A percentile compares a stretch with the other conserved stretches of the same genome.
Evolutionary conservation across 495 filamentous ascomycete genomes (phyloP).

Genomic region (Podospora sp.): DNA sequence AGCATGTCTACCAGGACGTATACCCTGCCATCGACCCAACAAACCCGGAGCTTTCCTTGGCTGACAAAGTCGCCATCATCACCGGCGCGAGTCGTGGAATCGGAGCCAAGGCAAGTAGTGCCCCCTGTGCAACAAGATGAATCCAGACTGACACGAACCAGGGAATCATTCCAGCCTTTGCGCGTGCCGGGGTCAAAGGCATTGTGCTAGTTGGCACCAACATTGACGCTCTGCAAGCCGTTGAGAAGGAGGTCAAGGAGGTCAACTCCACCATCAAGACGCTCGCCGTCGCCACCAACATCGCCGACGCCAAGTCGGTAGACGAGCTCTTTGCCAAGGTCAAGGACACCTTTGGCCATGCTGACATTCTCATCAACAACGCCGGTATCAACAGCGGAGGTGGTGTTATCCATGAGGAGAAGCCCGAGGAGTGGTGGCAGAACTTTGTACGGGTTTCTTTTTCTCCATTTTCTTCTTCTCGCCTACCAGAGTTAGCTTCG

Average conservation of each 20-base stretch:
- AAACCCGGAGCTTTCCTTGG: constrained; percentile 17
- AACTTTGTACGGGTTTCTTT: constrained; percentile 34
- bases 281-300: constrained; percentile 35
- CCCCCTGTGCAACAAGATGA: not conserved
- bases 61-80: constrained; percentile 48
- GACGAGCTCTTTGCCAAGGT: constrained; percentile 40
- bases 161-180: constrained; percentile 47
- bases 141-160: constrained; percentile 11
- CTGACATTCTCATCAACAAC: constrained; percentile 52
- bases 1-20: constrained; percentile 44
- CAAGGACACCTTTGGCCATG: constrained; percentile 39
- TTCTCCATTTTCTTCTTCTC: not conserved
- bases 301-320: constrained; percentile 37
- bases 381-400: constrained; percentile 35
- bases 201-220: constrained; percentile 48
- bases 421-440: constrained; percentile 42
- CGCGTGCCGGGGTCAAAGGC: constrained; percentile 41
- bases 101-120: constrained; percentile 31
- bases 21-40: constrained; percentile 48
- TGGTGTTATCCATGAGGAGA: constrained; percentile 26
- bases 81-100: constrained; percentile 52
- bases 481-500: not conserved
- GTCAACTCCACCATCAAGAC: constrained; percentile 38
- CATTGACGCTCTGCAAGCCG: constrained; percentile 32
- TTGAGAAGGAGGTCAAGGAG: constrained; percentile 33